Evolutionary conservation across 768 basidiomycete genomes (phyloP).

Genomic region (Trametes punicea): DNA sequence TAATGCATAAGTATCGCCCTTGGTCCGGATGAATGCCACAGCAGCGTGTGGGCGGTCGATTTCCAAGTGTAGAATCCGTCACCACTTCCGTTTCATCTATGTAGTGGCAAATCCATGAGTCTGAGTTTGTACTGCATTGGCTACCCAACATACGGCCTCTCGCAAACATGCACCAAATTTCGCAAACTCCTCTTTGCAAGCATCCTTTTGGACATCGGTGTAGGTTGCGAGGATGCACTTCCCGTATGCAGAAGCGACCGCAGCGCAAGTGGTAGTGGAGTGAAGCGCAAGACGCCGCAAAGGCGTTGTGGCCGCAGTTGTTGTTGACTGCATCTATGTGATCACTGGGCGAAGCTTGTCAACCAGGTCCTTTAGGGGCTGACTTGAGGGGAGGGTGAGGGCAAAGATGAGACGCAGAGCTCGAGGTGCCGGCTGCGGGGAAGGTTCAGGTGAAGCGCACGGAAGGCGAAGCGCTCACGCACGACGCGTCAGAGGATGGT

Average conservation of each 20-base stretch:
- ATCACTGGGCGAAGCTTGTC: no score
- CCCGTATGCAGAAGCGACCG: conserved; percentile 77
- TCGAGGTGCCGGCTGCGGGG: no score
- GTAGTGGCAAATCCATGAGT: neutral
- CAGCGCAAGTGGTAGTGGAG: conserved; percentile 67
- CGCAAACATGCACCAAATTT: conserved; percentile 82
- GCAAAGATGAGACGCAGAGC: no score
- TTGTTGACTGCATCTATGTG: conserved; percentile 22
- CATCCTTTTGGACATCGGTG: conserved; percentile 78
- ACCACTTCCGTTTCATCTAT: conserved; percentile 61
- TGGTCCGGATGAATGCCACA: neutral
- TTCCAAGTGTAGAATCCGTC: conserved; percentile 10
- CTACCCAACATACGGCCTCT: conserved; percentile 59
- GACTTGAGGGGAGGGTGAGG: no score
- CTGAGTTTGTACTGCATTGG: neutral
- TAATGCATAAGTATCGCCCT: neutral
- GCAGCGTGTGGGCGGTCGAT: neutral
- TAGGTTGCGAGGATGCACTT: conserved; percentile 84
- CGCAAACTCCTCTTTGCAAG: conserved; percentile 80
- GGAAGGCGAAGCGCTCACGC: no score
- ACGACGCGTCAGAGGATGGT: no score
- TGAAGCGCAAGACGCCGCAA: conserved; percentile 65
- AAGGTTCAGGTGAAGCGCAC: no score
- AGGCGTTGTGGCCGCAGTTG: conserved; percentile 39
- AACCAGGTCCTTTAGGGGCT: neutral